A percentile compares a stretch with the other conserved stretches of the same genome.
phyloP scores from a whole-genome alignment of 768 basidiomycete genomes.

The Tricholoma sp. region DNA sequence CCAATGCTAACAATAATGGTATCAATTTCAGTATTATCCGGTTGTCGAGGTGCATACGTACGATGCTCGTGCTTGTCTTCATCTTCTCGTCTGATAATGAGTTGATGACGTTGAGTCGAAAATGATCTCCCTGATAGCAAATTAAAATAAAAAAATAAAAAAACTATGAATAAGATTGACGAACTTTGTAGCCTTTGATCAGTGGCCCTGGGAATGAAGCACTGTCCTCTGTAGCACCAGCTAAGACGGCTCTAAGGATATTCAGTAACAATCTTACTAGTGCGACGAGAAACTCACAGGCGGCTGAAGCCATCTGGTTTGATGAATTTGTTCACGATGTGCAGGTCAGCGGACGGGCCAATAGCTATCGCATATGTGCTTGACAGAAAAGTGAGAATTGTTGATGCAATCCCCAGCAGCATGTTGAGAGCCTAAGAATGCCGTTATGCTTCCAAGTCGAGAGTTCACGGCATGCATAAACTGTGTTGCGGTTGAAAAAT shows the following conservation, averaged over 20 bases:
- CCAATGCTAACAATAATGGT: slow-evolving; percentile 27
- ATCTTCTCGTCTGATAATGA: slow-evolving; percentile 21
- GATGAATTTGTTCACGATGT: background rate
- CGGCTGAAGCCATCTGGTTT: background rate
- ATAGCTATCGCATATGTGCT: background rate
- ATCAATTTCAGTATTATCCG: background rate
- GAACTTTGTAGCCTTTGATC: background rate
- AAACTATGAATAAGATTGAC: background rate
- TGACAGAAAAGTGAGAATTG: background rate
- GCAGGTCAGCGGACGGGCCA: background rate
- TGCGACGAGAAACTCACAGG: background rate
- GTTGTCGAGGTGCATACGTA: slow-evolving; percentile 1
- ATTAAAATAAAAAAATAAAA: background rate
- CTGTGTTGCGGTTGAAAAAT: too few species aligned
- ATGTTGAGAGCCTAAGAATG: too few species aligned
- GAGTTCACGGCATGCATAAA: too few species aligned
- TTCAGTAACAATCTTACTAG: background rate
- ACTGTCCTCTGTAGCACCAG: background rate
- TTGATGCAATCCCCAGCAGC: too few species aligned
- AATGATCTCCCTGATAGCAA: background rate
- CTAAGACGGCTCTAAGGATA: background rate
- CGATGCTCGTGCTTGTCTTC: slow-evolving; percentile 17
- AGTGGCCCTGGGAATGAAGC: background rate
- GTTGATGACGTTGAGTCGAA: background rate
- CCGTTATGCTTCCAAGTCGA: too few species aligned